phyloP scores from a whole-genome alignment of 805 yeast species.

The Zygosaccharomyces bailii region DNA sequence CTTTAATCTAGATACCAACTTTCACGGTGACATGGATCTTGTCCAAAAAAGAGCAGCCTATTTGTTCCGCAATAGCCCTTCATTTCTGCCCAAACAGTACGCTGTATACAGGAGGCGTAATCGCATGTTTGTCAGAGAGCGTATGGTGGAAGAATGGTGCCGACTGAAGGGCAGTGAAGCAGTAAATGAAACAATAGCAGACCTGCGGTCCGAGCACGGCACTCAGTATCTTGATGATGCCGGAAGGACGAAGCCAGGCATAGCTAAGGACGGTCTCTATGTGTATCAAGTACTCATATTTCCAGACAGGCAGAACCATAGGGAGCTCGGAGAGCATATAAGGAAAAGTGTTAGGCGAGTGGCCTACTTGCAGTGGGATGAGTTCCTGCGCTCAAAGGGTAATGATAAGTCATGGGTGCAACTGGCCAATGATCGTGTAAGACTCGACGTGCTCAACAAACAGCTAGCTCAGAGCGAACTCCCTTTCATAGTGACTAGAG shows the following conservation, averaged over 20 bases:
- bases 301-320: constrained; percentile 20
- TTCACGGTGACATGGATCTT: constrained; percentile 9
- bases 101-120: constrained; percentile 27
- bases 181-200: constrained; percentile 12
- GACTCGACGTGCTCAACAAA: constrained; percentile 14
- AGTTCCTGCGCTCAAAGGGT: constrained; percentile 15
- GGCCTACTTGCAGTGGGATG: constrained; percentile 23
- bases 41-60: constrained; percentile 2
- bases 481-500: constrained; percentile 8
- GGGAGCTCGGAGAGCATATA: constrained; percentile 18
- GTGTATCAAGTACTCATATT: constrained; percentile 23
- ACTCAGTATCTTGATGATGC: constrained; percentile 5
- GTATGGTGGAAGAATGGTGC: constrained; percentile 28
- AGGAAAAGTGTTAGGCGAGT: constrained; percentile 21
- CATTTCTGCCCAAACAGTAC: constrained; percentile 25
- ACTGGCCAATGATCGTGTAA: constrained; percentile 18
- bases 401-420: constrained; percentile 22
- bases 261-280: constrained; percentile 35
- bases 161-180: constrained; percentile 22
- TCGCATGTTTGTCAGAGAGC: constrained; percentile 15
- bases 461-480: constrained; percentile 15
- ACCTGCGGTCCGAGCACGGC: background rate
- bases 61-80: constrained; percentile 14
- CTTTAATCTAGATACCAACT: constrained; percentile 9
- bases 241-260: constrained; percentile 20